A percentile compares a stretch with the other conserved stretches of the same genome.
These are phyloP conservation scores for Cryptococcus sp. DNA, from an alignment of 1,284 basidiomycete genomes.

Conservation along the genomic window DNA sequence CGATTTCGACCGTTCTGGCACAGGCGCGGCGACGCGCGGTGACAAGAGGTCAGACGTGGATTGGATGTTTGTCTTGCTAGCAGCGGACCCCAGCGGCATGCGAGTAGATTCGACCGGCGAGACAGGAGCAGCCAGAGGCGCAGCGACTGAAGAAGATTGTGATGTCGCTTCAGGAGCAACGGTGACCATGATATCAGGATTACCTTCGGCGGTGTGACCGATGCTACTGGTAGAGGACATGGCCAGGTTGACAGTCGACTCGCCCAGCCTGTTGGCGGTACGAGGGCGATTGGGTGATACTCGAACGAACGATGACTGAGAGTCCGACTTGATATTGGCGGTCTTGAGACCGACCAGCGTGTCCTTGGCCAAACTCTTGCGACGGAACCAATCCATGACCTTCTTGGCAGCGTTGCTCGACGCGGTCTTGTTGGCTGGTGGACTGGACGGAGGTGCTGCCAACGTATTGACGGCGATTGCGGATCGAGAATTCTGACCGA, in stretches of 20 bases:
- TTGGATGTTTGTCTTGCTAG: slow-evolving; percentile 37
- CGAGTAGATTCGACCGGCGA: slow-evolving; percentile 10
- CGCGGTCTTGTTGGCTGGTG: slow-evolving; percentile 29
- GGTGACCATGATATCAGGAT: slow-evolving; percentile 20
- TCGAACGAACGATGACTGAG: slow-evolving; percentile 36
- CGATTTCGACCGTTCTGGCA: slow-evolving; percentile 28
- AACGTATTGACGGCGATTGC: slow-evolving; percentile 45
- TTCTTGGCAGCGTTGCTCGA: slow-evolving; percentile 61
- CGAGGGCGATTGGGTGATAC: slow-evolving; percentile 15
- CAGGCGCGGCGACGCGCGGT: slow-evolving; percentile 8
- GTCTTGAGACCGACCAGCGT: slow-evolving; percentile 35
- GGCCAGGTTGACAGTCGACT: slow-evolving; percentile 24
- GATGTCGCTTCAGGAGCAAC: slow-evolving; percentile 9
- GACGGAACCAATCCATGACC: slow-evolving; percentile 67
- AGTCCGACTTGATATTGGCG: slow-evolving; percentile 28
- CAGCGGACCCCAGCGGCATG: slow-evolving; percentile 22
- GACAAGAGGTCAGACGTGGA: slow-evolving; percentile 26
- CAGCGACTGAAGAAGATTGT: slow-evolving; percentile 19
- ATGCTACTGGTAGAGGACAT: slow-evolving; percentile 38
- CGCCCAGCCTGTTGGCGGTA: slow-evolving; percentile 10
- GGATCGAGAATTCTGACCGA: slow-evolving; percentile 36
- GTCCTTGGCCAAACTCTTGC: slow-evolving; percentile 57
- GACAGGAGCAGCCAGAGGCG: slow-evolving; percentile 8
- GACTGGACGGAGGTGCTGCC: slow-evolving; percentile 19
- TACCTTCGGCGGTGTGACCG: slow-evolving; percentile 24